A percentile compares a stretch with the other conserved stretches of the same genome.
Conservation (phyloP, 2,329 filamentous ascomycete species). For the Colletotrichum cereale region DNA sequence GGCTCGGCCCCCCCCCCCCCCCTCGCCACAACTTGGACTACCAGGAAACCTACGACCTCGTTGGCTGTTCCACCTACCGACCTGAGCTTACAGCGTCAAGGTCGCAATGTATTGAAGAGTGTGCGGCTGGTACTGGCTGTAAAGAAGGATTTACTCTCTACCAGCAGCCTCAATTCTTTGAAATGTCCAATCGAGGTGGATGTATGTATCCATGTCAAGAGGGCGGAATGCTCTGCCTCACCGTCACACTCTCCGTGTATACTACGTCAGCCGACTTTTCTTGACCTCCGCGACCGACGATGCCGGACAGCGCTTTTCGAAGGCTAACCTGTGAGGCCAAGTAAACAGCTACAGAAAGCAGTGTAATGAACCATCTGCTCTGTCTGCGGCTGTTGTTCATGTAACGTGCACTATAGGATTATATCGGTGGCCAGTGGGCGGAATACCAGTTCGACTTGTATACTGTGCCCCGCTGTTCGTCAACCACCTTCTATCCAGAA, state of each 20-base stretch:
- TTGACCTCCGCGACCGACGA: not conserved
- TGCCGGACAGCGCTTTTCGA: not conserved
- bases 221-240: not conserved
- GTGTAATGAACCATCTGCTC: not conserved
- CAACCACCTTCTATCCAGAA: not conserved
- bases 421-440: too few relatives aligned
- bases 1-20: slow-evolving; percentile 29
- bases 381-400: not conserved
- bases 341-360: too few relatives aligned
- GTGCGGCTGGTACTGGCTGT: not conserved
- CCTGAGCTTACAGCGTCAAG: not conserved
- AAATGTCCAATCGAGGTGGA: not conserved
- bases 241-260: slow-evolving; percentile 2
- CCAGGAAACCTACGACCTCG: not conserved
- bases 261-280: slow-evolving; percentile 6
- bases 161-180: not conserved
- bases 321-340: too few relatives aligned
- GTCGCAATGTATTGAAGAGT: too few relatives aligned
- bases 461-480: not conserved
- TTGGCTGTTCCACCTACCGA: not conserved
- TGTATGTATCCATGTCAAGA: too few relatives aligned
- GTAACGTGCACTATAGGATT: too few relatives aligned
- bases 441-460: too few relatives aligned
- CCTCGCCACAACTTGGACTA: slow-evolving; percentile 27
- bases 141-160: not conserved